These are phyloP conservation scores for Paraphoma chrysanthemicola DNA, from an alignment of 2,329 filamentous ascomycete genomes.

Conservation along the genomic window DNA sequence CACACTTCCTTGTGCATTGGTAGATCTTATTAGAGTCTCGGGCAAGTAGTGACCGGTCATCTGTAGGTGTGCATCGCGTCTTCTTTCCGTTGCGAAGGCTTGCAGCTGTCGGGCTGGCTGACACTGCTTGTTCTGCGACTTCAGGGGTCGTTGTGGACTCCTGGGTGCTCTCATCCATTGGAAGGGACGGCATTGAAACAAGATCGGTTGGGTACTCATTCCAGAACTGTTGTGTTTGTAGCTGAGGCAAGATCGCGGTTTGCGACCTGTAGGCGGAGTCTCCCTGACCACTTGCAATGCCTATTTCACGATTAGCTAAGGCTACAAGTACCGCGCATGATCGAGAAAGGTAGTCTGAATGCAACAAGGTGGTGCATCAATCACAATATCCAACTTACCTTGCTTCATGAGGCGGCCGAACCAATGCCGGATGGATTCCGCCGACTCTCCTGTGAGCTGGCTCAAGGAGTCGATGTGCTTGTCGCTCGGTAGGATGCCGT, in stretches of 20 bases:
- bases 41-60: slow-evolving; percentile 34
- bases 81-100: slow-evolving; percentile 41
- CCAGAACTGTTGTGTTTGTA: slow-evolving; percentile 29
- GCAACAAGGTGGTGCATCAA: too few relatives aligned
- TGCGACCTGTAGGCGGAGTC: slow-evolving; percentile 50
- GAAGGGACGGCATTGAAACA: slow-evolving; percentile 14
- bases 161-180: slow-evolving; percentile 10
- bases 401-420: slow-evolving; percentile 46
- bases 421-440: slow-evolving; percentile 43
- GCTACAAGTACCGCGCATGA: too few relatives aligned
- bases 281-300: slow-evolving; percentile 36
- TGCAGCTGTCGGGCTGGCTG: slow-evolving; percentile 14
- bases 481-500: slow-evolving; percentile 45
- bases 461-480: slow-evolving; percentile 44
- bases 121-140: slow-evolving; percentile 21
- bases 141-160: slow-evolving; percentile 20
- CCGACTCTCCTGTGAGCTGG: slow-evolving; percentile 44
- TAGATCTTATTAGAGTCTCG: slow-evolving; percentile 46
- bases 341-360: too few relatives aligned
- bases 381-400: slow-evolving; percentile 3
- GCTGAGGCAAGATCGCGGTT: slow-evolving; percentile 24
- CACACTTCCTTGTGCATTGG: slow-evolving; percentile 48
- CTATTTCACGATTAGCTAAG: too few relatives aligned
- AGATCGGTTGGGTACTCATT: slow-evolving; percentile 24
- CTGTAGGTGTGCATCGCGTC: slow-evolving; percentile 40